phyloP scores from a whole-genome alignment of 164 flowering plant genomes.

The Vitis amurensis region DNA sequence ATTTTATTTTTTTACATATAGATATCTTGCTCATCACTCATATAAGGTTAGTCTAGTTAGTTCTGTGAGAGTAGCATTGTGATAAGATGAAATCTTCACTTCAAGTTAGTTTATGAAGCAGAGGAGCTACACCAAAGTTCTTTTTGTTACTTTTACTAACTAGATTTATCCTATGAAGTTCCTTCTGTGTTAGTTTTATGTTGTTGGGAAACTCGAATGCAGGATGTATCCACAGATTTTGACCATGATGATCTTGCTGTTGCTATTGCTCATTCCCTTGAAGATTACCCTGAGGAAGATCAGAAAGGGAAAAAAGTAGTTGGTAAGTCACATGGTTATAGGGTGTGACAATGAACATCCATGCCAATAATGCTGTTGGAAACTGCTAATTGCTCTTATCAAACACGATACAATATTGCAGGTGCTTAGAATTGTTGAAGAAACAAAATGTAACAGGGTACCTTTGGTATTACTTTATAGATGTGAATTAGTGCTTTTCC shows the following conservation, averaged over 20 bases:
- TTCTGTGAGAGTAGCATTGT: too few relatives aligned
- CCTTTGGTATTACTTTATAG: too few relatives aligned
- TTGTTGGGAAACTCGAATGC: conserved; percentile 18
- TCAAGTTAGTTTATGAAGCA: background rate
- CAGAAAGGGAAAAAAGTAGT: conserved; percentile 54
- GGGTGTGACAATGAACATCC: background rate
- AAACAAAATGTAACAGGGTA: too few relatives aligned
- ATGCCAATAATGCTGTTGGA: background rate
- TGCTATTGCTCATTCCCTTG: conserved; percentile 84
- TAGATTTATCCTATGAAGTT: conserved; percentile 4
- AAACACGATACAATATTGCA: background rate
- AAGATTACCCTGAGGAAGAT: conserved; percentile 48
- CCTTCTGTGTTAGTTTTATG: background rate
- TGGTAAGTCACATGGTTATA: conserved; percentile 39
- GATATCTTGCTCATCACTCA: too few relatives aligned
- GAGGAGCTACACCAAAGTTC: background rate
- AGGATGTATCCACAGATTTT: conserved; percentile 59
- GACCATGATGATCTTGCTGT: conserved; percentile 79
- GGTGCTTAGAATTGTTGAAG: background rate
- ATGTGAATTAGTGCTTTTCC: too few relatives aligned
- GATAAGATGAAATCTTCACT: too few relatives aligned
- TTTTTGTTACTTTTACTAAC: background rate
- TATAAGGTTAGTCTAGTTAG: too few relatives aligned
- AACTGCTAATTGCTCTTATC: background rate
- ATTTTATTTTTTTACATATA: too few relatives aligned